A percentile compares a stretch with the other conserved stretches of the same genome.
Evolutionary conservation across 495 filamentous ascomycete species (phyloP).

Genomic region (Penicillium cinerascens): DNA sequence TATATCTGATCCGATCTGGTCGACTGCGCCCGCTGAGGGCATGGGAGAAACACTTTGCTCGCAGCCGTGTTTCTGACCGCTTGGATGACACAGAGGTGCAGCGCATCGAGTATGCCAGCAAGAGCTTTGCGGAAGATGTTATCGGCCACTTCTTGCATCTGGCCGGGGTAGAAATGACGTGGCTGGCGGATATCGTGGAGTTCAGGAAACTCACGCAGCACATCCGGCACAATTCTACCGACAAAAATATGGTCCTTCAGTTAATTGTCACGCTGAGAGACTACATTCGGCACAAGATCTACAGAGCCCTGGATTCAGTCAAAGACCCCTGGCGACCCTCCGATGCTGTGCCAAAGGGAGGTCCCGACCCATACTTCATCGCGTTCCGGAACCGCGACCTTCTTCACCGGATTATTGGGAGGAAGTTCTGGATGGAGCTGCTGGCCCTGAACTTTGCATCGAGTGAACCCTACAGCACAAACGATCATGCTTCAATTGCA

Average conservation of each 20-base stretch:
- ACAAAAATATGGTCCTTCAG: slow-evolving; percentile 1
- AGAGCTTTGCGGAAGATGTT: slow-evolving; percentile 39
- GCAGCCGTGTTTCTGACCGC: slow-evolving; percentile 28
- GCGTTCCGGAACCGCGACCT: not conserved
- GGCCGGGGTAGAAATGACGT: slow-evolving; percentile 35
- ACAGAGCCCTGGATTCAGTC: not conserved
- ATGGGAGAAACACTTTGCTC: slow-evolving; percentile 14
- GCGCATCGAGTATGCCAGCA: slow-evolving; percentile 51
- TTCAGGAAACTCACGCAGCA: slow-evolving; percentile 17
- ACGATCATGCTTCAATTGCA: slow-evolving; percentile 5
- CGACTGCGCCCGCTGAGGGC: not conserved
- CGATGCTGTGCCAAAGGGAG: slow-evolving; percentile 8
- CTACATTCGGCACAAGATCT: slow-evolving; percentile 29
- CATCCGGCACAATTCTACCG: slow-evolving; percentile 13
- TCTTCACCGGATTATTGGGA: slow-evolving; percentile 34
- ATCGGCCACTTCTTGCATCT: slow-evolving; percentile 32
- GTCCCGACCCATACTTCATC: not conserved
- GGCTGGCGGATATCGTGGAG: slow-evolving; percentile 35
- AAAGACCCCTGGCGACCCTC: slow-evolving; percentile 12
- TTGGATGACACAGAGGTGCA: slow-evolving; percentile 44
- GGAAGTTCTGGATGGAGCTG: slow-evolving; percentile 31
- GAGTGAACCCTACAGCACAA: not conserved
- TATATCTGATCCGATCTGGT: slow-evolving; percentile 21
- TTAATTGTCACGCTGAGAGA: slow-evolving; percentile 26
- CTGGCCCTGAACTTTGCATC: not conserved